phyloP scores from a whole-genome alignment of 148 eudicot species.

The Rhododendron ovatum region DNA sequence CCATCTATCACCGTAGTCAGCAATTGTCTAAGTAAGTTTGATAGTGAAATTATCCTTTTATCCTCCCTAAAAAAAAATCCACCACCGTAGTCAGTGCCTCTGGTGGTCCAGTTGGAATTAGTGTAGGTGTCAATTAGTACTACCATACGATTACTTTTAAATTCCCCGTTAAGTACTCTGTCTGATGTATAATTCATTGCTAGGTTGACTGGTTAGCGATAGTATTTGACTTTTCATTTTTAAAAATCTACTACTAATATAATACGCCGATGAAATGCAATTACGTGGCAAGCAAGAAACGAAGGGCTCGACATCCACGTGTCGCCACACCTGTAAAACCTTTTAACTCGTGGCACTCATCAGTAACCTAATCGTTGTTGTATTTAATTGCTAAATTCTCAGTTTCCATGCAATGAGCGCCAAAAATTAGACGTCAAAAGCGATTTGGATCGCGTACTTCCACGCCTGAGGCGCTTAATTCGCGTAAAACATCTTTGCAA shows the following conservation, averaged over 20 bases:
- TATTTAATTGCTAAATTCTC: conserved; percentile 18
- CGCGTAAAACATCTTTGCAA: no score
- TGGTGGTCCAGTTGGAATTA: neutral
- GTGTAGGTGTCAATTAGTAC: neutral
- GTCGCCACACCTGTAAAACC: neutral
- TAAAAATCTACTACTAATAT: no score
- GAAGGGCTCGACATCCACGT: conserved; percentile 3
- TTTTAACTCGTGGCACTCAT: conserved; percentile 11
- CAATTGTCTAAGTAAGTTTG: no score
- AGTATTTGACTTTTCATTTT: neutral
- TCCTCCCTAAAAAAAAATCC: no score
- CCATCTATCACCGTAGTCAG: neutral
- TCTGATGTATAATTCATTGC: neutral
- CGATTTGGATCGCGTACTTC: neutral
- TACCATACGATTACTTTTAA: neutral
- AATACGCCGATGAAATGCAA: no score
- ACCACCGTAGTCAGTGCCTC: neutral
- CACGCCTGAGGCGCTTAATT: no score
- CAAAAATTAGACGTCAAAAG: neutral
- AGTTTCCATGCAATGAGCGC: conserved; percentile 19
- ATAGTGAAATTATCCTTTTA: no score
- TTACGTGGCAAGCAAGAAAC: neutral
- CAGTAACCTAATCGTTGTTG: neutral
- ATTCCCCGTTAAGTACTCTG: neutral
- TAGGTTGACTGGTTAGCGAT: neutral